Conservation (phyloP, 1,139 yeast species). For the Sugiyamaella pinicola region DNA sequence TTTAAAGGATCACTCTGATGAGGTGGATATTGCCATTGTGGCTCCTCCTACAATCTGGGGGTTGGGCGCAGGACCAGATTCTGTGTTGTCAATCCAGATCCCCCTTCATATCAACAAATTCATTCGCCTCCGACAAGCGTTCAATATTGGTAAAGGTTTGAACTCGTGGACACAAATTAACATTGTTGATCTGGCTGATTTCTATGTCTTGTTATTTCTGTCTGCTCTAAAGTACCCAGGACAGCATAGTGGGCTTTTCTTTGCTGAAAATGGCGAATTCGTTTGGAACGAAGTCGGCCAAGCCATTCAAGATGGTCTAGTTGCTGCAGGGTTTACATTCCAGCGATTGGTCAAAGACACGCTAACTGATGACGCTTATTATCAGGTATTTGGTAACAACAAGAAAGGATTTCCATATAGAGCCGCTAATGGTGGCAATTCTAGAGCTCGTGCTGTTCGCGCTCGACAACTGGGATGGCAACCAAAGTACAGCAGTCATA, state of each 20-base stretch:
- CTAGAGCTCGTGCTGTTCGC: conserved; percentile 29
- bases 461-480: conserved; percentile 31
- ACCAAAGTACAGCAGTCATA: conserved; percentile 26
- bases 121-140: conserved; percentile 39
- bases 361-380: conserved; percentile 19
- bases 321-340: conserved; percentile 27
- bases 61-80: conserved; percentile 45
- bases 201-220: conserved; percentile 40
- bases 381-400: conserved; percentile 20
- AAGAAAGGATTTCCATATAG: conserved; percentile 16
- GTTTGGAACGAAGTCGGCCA: conserved; percentile 44
- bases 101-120: conserved; percentile 40
- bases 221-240: conserved; percentile 41
- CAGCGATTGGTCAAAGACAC: conserved; percentile 18
- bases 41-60: conserved; percentile 40
- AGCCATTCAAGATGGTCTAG: conserved; percentile 33
- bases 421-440: conserved; percentile 25
- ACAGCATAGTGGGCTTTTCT: conserved; percentile 44
- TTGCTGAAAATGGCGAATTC: conserved; percentile 43
- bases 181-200: conserved; percentile 45
- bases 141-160: conserved; percentile 43
- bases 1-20: conserved; percentile 20
- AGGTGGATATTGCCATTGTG: conserved; percentile 28
- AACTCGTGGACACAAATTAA: conserved; percentile 48
- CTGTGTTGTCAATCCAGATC: conserved; percentile 43